Base-by-base conservation (phyloP, 352 stramenopile genomes). In the Globisporangium cederbergense region DNA sequence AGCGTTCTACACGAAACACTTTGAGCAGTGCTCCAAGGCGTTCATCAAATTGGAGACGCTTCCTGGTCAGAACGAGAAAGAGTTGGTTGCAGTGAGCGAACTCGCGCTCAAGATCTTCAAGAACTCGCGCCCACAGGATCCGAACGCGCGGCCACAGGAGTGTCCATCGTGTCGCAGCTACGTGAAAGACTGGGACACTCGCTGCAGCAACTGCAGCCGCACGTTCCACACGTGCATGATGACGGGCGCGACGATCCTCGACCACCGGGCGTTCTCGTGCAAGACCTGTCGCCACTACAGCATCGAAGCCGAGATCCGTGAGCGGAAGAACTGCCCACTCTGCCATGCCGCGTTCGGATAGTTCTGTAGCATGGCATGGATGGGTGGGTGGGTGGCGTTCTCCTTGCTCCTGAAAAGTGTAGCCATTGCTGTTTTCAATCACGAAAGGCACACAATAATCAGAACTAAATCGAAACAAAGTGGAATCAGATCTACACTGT, bases 11-110 rank as follows among this genome's bases (percentile, higher is more conserved):
- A 97, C 83, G 59, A 91, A 92, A 42, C 87, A 97, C 70, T 97
- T 83, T 52, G 86, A 96, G 36, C 84, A 97, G 47, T 98, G 90
- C 73, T 97, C 85, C 47, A 84, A 86, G 60, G 89, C 89, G 8
- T 97, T 98, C 66, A 93, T 97, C 63, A 96, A 98, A 68, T 81
- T 98, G 30, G 93, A 98, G 68, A 96, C 86, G 20, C 70, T 97
- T 6, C 79, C 83, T 0, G 61, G 74, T 46, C 53, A 82, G 49
- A 75, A 65, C 14, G 83, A 91, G 1, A 92, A 90, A 22, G 81
- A 95, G 59, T 54, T 80, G 13, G 64, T 68, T 34, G 70, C 68
- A 5, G 83, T 91, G 75, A 86, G 79, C 57, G 79, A 89, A 56
- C 71, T 95, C 20, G 78, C 88, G 30, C 80, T 94, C 57, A 82